A percentile compares a stretch with the other conserved stretches of the same genome.
Conservation (phyloP, 208 protist species). For the Trypanosoma avium region DNA sequence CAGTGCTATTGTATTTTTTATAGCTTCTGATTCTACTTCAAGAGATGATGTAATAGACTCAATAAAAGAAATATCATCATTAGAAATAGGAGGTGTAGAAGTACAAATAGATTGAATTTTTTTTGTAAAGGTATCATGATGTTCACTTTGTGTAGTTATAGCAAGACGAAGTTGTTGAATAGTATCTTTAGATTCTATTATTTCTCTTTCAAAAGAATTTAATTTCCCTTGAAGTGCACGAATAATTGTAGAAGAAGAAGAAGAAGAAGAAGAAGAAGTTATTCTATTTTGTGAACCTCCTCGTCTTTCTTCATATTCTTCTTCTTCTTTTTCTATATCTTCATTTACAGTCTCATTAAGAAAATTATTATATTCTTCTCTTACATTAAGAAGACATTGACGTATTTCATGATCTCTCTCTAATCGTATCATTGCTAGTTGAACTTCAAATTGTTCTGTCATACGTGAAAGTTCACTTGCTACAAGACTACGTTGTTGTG, state of each 20-base stretch:
- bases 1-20: constrained; percentile 6
- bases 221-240: constrained; percentile 13
- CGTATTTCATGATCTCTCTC: constrained; percentile 23
- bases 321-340: not conserved
- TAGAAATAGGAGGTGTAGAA: not conserved
- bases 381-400: not conserved
- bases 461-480: constrained; percentile 20
- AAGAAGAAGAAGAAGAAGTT: not conserved
- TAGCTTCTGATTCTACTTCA: constrained; percentile 1
- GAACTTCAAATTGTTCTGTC: constrained; percentile 28
- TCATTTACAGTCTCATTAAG: not conserved
- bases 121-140: constrained; percentile 7
- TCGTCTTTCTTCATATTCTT: not conserved
- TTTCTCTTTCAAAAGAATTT: not conserved
- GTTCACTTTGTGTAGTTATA: constrained; percentile 11
- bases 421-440: constrained; percentile 14
- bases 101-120: constrained; percentile 14
- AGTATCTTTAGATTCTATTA: not conserved
- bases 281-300: too few species aligned
- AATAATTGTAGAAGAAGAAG: not conserved
- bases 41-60: not conserved
- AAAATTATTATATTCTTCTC: constrained; percentile 19
- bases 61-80: not conserved
- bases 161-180: constrained; percentile 7
- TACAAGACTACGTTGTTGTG: constrained; percentile 32